These are phyloP conservation scores for Lentinula aciculospora DNA, from an alignment of 768 basidiomycete genomes.

Conservation along the genomic window DNA sequence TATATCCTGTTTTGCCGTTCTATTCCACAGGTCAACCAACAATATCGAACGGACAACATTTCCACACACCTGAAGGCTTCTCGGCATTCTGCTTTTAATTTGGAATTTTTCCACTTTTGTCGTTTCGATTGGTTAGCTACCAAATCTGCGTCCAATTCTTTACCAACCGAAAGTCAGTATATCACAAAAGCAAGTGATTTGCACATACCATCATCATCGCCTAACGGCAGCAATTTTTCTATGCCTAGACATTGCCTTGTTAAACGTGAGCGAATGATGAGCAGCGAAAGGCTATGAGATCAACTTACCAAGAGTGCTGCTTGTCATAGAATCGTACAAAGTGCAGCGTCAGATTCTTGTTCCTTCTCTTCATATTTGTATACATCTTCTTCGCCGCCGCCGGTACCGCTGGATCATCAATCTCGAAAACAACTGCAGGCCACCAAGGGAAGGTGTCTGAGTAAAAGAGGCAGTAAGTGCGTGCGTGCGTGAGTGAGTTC, in stretches of 20 bases:
- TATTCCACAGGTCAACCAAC: constrained; percentile 12
- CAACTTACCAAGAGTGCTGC: constrained; percentile 50
- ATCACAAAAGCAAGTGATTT: neutral
- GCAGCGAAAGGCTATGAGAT: neutral
- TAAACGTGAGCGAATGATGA: constrained; percentile 3
- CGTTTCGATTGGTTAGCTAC: constrained; percentile 41
- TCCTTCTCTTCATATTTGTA: constrained; percentile 20
- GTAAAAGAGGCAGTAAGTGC: too few relatives aligned
- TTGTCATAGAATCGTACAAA: constrained; percentile 82
- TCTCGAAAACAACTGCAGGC: constrained; percentile 74
- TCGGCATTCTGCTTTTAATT: constrained; percentile 48
- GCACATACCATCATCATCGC: constrained; percentile 60
- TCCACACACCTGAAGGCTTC: constrained; percentile 54
- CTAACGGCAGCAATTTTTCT: constrained; percentile 57
- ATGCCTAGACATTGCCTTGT: constrained; percentile 58
- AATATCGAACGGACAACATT: neutral
- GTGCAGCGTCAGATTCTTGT: constrained; percentile 29
- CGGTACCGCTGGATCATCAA: constrained; percentile 56
- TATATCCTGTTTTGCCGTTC: constrained; percentile 42
- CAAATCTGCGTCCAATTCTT: constrained; percentile 64
- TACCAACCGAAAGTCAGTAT: neutral
- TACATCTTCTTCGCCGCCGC: constrained; percentile 22
- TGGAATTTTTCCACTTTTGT: constrained; percentile 56
- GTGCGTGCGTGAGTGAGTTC: too few relatives aligned
- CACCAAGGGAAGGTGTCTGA: constrained; percentile 83